Evolutionary conservation across 108 stramenopile species (phyloP), one percentile per base, ranked within the genome.

Genomic region (Schizochytrium sp.): DNA sequence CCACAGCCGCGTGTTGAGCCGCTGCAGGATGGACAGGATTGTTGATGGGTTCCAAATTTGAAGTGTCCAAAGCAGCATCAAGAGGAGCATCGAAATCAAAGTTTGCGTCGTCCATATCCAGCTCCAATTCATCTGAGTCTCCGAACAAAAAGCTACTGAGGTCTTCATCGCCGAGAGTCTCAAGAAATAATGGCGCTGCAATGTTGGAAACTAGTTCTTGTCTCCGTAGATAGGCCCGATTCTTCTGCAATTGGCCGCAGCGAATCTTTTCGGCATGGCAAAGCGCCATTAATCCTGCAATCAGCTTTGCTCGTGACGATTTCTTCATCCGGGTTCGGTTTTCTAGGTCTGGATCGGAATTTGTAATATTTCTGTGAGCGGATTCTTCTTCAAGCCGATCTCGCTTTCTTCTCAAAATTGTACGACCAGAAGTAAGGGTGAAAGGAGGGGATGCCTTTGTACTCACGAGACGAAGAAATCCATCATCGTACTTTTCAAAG

Each of bases 41-140:
- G 28, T 28, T 28, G 28, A 28, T 28, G 28, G 28, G 28, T 28
- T 28, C 28, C 1, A n/a, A 17, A 60, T 60, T n/a, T n/a, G 59
- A 17, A n/a, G 59, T 60, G 2, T 60, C 59, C 28, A n/a, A 1
- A 60, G 28, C 2, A n/a, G 59, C 1, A 17, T 17, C 2, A 17
- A n/a, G 59, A n/a, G 59, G 19, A 2, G 59, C 59, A 60, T 0
- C 59, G 2, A n/a, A 17, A n/a, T n/a, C 59, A 60, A 60, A n/a
- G 59, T 60, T 60, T 60, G 59, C 59, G 28, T 69, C 64, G 64
- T 15, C 64, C 40, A 69, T 7, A 15, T 69, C 64, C 64, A 69
- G 64, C 64, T 69, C 64, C 42, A 69, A 44, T 44, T 69, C 64
- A 28, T 38, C 64, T 7, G 64, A 28, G 64, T 69, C 64, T 44